Conservation (phyloP, 148 eudicot genomes). For the Vaccinium macrocarpon region DNA sequence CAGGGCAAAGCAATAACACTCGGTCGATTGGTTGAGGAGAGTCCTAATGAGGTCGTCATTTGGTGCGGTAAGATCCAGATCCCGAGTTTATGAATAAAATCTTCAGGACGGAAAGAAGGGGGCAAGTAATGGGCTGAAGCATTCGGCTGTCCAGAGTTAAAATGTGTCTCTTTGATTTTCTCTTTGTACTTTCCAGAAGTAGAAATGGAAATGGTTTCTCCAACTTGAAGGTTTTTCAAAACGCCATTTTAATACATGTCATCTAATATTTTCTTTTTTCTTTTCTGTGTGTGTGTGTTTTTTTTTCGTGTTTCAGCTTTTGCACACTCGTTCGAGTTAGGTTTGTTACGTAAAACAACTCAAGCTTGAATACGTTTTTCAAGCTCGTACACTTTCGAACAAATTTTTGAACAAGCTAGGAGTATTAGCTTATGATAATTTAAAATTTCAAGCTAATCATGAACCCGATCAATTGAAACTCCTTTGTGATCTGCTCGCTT, state of each 20-base stretch:
- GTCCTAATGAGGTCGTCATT: background rate
- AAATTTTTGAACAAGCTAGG: background rate
- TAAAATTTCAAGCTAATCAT: background rate
- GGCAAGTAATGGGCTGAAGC: background rate
- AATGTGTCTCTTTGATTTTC: background rate
- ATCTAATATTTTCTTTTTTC: background rate
- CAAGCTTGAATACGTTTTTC: background rate
- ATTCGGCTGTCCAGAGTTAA: background rate
- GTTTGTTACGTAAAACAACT: background rate
- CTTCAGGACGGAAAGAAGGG: background rate
- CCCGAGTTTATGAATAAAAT: background rate
- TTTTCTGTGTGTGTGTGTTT: too few species aligned
- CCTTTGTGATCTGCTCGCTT: background rate
- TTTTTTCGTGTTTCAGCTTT: background rate
- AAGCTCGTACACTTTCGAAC: background rate
- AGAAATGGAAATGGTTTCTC: background rate
- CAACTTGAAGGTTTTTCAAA: background rate
- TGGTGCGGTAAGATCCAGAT: background rate
- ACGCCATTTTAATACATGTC: background rate
- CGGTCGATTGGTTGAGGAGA: background rate
- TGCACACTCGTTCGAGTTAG: background rate
- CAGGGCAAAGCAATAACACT: background rate
- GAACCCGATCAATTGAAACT: background rate
- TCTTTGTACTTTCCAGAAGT: background rate
- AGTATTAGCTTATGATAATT: too few species aligned